Conservation (phyloP, 352 stramenopile species). For the Pythium rhizo-oryzae region DNA sequence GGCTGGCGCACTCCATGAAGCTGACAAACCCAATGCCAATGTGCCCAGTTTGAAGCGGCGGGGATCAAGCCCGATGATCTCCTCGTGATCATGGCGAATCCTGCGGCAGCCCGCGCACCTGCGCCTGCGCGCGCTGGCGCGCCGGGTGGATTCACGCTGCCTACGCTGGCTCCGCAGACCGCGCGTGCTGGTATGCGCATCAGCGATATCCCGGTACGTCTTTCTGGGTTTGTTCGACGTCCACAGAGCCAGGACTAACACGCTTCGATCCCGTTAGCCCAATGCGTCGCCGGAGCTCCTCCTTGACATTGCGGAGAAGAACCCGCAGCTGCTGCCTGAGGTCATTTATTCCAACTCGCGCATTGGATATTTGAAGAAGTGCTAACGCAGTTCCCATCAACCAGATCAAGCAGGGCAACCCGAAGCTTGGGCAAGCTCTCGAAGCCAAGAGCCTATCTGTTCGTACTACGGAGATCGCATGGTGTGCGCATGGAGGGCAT, state of each 20-base stretch:
- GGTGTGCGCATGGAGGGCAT: too few species aligned
- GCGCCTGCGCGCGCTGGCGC: constrained; percentile 23
- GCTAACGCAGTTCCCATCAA: constrained; percentile 6
- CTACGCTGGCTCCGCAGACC: constrained; percentile 28
- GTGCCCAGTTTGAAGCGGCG: constrained; percentile 78
- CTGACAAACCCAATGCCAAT: too few species aligned
- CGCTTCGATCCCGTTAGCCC: constrained; percentile 19
- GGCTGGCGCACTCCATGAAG: too few species aligned
- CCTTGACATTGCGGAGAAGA: constrained; percentile 86
- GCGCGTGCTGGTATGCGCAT: constrained; percentile 74
- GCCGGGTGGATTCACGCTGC: constrained; percentile 3
- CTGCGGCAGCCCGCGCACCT: constrained; percentile 15
- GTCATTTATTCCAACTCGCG: too few species aligned
- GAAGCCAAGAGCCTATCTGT: constrained; percentile 72
- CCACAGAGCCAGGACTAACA: background rate
- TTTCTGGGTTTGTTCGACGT: background rate
- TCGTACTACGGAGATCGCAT: constrained; percentile 7
- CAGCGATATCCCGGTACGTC: constrained; percentile 72
- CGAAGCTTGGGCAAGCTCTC: constrained; percentile 64
- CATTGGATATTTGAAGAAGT: too few species aligned
- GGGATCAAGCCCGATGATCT: constrained; percentile 77
- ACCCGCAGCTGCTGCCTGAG: constrained; percentile 66
- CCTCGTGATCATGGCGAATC: constrained; percentile 60
- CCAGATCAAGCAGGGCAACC: constrained; percentile 66
- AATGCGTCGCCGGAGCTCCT: constrained; percentile 74